Evolutionary conservation across 164 flowering plant species (phyloP).

Genomic region (Aristolochia fimbriata): DNA sequence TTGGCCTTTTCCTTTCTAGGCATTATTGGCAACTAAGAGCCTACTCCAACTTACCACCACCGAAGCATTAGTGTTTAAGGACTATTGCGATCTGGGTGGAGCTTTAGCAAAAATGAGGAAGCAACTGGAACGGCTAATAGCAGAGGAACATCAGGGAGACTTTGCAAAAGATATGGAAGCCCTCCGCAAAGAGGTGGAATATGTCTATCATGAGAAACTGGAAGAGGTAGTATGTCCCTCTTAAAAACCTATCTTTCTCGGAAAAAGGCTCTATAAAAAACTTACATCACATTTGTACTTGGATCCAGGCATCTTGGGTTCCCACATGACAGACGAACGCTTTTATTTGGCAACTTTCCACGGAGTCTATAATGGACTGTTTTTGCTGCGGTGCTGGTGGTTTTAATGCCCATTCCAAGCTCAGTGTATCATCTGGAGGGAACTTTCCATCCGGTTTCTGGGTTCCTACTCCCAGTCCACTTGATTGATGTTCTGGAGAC

Average conservation of each 20-base stretch:
- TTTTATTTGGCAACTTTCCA: neutral
- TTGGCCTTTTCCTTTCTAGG: constrained; percentile 31
- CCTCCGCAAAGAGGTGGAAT: constrained; percentile 67
- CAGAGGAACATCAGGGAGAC: constrained; percentile 42
- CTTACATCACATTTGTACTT: neutral
- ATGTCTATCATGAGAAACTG: constrained; percentile 40
- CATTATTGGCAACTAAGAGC: constrained; percentile 55
- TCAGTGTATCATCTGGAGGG: no score
- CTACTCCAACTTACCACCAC: constrained; percentile 52
- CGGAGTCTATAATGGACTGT: no score
- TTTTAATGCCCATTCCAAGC: no score
- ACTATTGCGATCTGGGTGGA: constrained; percentile 50
- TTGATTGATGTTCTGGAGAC: no score
- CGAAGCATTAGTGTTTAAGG: constrained; percentile 48
- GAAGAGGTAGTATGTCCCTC: constrained; percentile 25
- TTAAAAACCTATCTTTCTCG: neutral
- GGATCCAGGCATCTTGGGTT: neutral
- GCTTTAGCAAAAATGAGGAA: constrained; percentile 50
- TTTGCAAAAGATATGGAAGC: constrained; percentile 56
- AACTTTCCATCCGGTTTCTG: no score
- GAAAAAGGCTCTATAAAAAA: neutral
- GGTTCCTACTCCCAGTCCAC: no score
- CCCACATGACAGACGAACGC: neutral
- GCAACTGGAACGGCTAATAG: constrained; percentile 44
- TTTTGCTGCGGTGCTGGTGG: no score